phyloP scores from a whole-genome alignment of 371 early-diverging fungal genomes.

The Blakeslea trispora region DNA sequence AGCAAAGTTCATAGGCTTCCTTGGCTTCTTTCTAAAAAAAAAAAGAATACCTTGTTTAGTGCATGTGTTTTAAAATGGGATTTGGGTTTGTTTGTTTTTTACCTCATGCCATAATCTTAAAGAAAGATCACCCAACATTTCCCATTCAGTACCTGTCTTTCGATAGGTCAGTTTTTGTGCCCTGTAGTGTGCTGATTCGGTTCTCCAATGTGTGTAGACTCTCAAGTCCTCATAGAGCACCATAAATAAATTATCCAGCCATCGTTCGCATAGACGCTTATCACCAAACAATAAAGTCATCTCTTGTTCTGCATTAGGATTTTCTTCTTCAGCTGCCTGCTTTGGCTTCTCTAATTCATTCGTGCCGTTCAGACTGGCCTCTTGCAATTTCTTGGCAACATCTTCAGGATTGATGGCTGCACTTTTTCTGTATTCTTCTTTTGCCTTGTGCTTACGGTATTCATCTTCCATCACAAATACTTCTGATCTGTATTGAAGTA shows the following conservation, averaged over 20 bases:
- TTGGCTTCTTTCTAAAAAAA: conserved; percentile 71
- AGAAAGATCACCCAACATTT: conserved; percentile 91
- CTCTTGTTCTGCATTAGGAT: conserved; percentile 18
- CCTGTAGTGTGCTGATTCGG: conserved; percentile 68
- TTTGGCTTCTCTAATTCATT: conserved; percentile 24
- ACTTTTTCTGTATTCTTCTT: conserved; percentile 58
- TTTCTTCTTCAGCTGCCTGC: conserved; percentile 16
- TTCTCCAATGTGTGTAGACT: conserved; percentile 86
- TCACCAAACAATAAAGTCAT: conserved; percentile 71
- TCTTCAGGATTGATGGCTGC: conserved; percentile 16
- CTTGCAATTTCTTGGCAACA: not conserved
- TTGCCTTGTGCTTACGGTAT: conserved; percentile 77
- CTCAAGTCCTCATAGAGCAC: conserved; percentile 95
- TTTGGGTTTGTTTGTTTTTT: conserved; percentile 21
- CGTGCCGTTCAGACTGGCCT: conserved; percentile 17
- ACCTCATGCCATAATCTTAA: conserved; percentile 77
- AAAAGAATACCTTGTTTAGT: conserved; percentile 15
- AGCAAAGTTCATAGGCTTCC: conserved; percentile 85
- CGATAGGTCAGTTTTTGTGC: conserved; percentile 80
- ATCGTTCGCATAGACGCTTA: conserved; percentile 97
- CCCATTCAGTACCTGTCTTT: conserved; percentile 96
- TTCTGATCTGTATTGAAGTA: conserved; percentile 78
- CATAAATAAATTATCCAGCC: conserved; percentile 98
- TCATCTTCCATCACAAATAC: conserved; percentile 99
- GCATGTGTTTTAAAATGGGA: no score